These are phyloP conservation scores for Ganoderma meredithae DNA, from an alignment of 1,284 basidiomycete genomes.

Conservation along the genomic window DNA sequence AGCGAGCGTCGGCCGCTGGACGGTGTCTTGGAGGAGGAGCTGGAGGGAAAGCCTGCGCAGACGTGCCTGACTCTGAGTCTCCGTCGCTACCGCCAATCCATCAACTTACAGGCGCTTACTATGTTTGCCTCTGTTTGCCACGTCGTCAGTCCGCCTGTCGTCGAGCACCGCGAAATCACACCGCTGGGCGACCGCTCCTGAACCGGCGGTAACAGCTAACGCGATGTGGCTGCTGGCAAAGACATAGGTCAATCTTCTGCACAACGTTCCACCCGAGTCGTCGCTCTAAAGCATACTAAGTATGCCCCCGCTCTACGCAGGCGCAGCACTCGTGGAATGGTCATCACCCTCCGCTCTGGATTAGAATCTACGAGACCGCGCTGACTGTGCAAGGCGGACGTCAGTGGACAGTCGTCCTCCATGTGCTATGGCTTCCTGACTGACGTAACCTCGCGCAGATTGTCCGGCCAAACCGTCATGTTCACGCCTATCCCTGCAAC, in stretches of 20 bases:
- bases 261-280: neutral
- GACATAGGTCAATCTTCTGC: neutral
- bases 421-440: neutral
- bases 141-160: slow-evolving; percentile 3
- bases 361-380: neutral
- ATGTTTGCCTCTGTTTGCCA: slow-evolving; percentile 24
- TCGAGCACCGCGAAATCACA: neutral
- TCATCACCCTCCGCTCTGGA: neutral
- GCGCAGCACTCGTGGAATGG: neutral
- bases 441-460: slow-evolving; percentile 4
- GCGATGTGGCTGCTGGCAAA: neutral
- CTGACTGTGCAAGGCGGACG: neutral
- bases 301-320: neutral
- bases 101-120: slow-evolving; percentile 4
- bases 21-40: slow-evolving; percentile 18
- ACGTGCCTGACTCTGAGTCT: slow-evolving; percentile 7
- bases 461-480: neutral
- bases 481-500: neutral
- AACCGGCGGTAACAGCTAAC: neutral
- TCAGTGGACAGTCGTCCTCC: neutral
- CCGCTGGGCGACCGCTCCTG: neutral
- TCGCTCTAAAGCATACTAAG: neutral
- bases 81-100: neutral
- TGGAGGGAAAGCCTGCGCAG: slow-evolving; percentile 8
- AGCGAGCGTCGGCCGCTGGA: slow-evolving; percentile 28